A percentile compares a stretch with the other conserved stretches of the same genome.
phyloP scores from a whole-genome alignment of 495 filamentous ascomycete genomes.

The Alectoria sarmentosa region DNA sequence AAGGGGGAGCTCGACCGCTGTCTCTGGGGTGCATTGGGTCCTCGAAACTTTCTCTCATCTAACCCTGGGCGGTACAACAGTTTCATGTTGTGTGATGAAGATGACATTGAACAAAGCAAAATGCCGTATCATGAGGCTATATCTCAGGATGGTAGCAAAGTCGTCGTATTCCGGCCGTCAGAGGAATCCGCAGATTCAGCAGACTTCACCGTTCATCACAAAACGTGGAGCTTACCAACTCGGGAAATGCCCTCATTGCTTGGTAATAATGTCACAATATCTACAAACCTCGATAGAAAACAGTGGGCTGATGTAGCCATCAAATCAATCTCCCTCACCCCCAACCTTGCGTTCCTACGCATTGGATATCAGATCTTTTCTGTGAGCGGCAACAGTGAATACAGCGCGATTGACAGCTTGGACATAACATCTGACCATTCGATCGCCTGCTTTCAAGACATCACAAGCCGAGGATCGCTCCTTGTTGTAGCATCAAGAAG shows the following conservation, averaged over 20 bases:
- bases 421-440: background rate
- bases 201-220: background rate
- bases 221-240: background rate
- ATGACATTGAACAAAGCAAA: background rate
- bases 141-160: slow-evolving; percentile 2
- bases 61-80: slow-evolving; percentile 13
- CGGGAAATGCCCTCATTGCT: background rate
- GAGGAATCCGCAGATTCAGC: background rate
- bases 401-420: background rate
- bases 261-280: background rate
- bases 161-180: slow-evolving; percentile 1
- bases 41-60: slow-evolving; percentile 15
- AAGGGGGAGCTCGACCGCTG: slow-evolving; percentile 21
- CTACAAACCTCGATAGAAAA: background rate
- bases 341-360: slow-evolving; percentile 7
- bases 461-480: background rate
- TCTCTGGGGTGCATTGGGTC: slow-evolving; percentile 19
- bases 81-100: slow-evolving; percentile 8
- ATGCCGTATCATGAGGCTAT: background rate
- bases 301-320: background rate
- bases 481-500: slow-evolving; percentile 11
- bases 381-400: background rate
- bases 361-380: slow-evolving; percentile 8
- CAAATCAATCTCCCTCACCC: background rate
- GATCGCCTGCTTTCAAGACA: background rate